Conservation (phyloP, 2,329 filamentous ascomycete species). For the Aspergillus pseudotamarii region DNA sequence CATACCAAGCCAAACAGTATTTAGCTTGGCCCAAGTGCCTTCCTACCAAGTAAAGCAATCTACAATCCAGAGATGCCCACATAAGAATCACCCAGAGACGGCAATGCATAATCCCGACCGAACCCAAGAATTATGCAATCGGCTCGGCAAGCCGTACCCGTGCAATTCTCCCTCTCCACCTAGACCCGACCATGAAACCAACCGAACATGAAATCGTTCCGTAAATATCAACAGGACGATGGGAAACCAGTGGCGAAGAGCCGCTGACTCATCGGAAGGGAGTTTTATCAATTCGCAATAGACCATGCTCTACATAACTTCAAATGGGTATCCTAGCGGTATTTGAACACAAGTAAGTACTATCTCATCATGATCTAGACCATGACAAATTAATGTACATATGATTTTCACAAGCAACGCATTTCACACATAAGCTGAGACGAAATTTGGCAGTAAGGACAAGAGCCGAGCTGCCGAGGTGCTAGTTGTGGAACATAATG, state of each 20-base stretch:
- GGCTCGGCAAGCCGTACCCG: background rate
- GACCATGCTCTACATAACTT: background rate
- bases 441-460: background rate
- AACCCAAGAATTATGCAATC: background rate
- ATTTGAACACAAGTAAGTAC: background rate
- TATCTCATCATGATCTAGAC: background rate
- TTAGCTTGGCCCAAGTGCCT: no score
- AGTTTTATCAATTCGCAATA: background rate
- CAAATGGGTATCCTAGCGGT: background rate
- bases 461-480: background rate
- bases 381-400: no score
- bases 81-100: no score
- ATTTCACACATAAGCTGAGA: background rate
- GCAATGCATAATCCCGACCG: background rate
- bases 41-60: background rate
- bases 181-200: background rate
- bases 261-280: background rate
- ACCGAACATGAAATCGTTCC: background rate
- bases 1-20: background rate
- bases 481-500: background rate
- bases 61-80: no score
- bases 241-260: background rate
- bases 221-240: background rate
- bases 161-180: background rate
- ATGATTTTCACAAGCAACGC: background rate